Evolutionary conservation across 495 filamentous ascomycete genomes (phyloP).

Genomic region (Hapsidospora chrysogenum): DNA sequence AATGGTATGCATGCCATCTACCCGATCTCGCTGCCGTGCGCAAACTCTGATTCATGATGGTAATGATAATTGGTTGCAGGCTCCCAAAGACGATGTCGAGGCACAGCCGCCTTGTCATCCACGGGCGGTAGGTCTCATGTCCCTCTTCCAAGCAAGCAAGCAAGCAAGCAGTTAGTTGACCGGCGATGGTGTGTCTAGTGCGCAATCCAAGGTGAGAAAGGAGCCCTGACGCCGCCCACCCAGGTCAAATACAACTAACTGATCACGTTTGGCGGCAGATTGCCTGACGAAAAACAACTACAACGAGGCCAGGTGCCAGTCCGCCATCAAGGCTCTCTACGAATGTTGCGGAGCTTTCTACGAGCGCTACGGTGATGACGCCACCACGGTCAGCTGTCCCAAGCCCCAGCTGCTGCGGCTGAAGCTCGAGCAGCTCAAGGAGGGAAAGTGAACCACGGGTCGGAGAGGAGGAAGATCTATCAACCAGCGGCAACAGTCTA

Average conservation of each 20-base stretch:
- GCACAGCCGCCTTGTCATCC: slow-evolving; percentile 76
- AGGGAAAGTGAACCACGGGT: slow-evolving; percentile 5
- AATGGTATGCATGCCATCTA: too few species aligned
- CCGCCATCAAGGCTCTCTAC: slow-evolving; percentile 79
- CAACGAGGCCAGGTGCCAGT: slow-evolving; percentile 68
- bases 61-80: slow-evolving; percentile 6
- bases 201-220: slow-evolving; percentile 62
- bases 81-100: slow-evolving; percentile 49
- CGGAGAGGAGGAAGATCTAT: too few species aligned
- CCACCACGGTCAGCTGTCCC: slow-evolving; percentile 68
- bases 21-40: too few species aligned
- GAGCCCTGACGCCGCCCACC: background rate
- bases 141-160: slow-evolving; percentile 13
- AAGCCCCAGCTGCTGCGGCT: slow-evolving; percentile 61
- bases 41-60: background rate
- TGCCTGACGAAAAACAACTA: slow-evolving; percentile 77
- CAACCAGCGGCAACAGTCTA: too few species aligned
- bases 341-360: slow-evolving; percentile 91
- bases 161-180: too few species aligned
- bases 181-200: too few species aligned
- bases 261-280: slow-evolving; percentile 29
- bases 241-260: slow-evolving; percentile 1
- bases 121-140: slow-evolving; percentile 67
- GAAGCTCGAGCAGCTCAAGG: slow-evolving; percentile 70
- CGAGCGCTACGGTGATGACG: slow-evolving; percentile 56